These are phyloP conservation scores for Colletotrichum phormii DNA, from an alignment of 2,329 filamentous ascomycete species.

Conservation along the genomic window DNA sequence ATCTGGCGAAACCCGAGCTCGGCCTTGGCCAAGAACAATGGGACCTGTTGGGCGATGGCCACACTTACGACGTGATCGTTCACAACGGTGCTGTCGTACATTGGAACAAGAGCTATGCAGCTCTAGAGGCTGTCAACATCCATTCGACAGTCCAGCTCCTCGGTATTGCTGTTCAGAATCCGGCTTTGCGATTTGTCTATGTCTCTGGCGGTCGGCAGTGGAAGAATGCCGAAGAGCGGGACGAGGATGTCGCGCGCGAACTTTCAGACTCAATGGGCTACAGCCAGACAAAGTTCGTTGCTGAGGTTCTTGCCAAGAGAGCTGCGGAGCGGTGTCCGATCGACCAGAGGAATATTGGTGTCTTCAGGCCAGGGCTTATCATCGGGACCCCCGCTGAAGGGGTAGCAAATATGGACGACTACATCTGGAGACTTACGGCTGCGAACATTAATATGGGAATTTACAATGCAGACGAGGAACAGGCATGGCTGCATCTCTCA, in stretches of 20 bases:
- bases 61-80: neutral
- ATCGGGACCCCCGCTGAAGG: constrained; percentile 40
- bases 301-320: constrained; percentile 38
- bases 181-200: neutral
- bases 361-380: constrained; percentile 36
- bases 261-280: constrained; percentile 38
- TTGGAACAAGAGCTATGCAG: constrained; percentile 28
- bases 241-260: constrained; percentile 7
- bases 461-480: constrained; percentile 24
- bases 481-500: constrained; percentile 24
- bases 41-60: neutral
- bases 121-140: constrained; percentile 12
- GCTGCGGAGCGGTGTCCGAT: constrained; percentile 23
- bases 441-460: constrained; percentile 34
- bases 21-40: neutral
- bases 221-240: neutral
- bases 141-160: constrained; percentile 3
- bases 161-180: neutral
- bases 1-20: neutral
- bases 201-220: constrained; percentile 25
- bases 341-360: constrained; percentile 3
- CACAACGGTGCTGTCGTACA: constrained; percentile 25
- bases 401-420: constrained; percentile 39
- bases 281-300: constrained; percentile 41
- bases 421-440: constrained; percentile 38